phyloP scores from a whole-genome alignment of 2,329 filamentous ascomycete genomes.

The Podosphaera leucotricha region DNA sequence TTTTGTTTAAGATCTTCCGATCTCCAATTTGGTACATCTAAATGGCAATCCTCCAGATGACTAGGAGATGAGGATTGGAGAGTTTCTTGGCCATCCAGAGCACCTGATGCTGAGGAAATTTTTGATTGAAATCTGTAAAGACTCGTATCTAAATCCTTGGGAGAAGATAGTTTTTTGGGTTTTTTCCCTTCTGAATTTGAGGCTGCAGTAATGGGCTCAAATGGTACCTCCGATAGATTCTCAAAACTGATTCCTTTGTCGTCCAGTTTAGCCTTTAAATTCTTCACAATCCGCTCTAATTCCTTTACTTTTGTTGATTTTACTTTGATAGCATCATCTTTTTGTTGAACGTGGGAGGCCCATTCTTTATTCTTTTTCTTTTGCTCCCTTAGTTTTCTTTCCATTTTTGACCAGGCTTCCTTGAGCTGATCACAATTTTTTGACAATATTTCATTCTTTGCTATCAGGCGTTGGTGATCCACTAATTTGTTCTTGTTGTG shows the following conservation, averaged over 20 bases:
- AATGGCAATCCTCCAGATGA: background rate
- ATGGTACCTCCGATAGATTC: background rate
- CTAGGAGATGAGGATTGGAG: background rate
- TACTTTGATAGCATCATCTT: slow-evolving; percentile 3
- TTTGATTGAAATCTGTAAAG: background rate
- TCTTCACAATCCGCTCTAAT: slow-evolving; percentile 5
- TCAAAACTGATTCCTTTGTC: background rate
- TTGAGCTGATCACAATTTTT: slow-evolving; percentile 4
- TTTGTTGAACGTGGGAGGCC: slow-evolving; percentile 2
- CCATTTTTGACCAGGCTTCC: slow-evolving; percentile 4
- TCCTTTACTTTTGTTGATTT: slow-evolving; percentile 6
- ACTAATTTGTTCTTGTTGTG: slow-evolving; percentile 1
- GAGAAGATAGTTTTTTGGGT: background rate
- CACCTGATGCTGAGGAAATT: background rate
- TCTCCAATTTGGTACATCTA: background rate
- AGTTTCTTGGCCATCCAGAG: background rate
- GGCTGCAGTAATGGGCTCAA: background rate
- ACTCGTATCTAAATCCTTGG: background rate
- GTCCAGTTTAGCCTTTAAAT: slow-evolving; percentile 1
- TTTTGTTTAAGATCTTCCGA: background rate
- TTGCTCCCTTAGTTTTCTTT: slow-evolving; percentile 3
- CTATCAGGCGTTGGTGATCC: slow-evolving; percentile 4
- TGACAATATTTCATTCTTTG: slow-evolving; percentile 8
- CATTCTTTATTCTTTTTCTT: slow-evolving; percentile 5
- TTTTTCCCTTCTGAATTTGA: background rate